phyloP scores from a whole-genome alignment of 495 filamentous ascomycete genomes.

The Clohesyomyces aquaticus region DNA sequence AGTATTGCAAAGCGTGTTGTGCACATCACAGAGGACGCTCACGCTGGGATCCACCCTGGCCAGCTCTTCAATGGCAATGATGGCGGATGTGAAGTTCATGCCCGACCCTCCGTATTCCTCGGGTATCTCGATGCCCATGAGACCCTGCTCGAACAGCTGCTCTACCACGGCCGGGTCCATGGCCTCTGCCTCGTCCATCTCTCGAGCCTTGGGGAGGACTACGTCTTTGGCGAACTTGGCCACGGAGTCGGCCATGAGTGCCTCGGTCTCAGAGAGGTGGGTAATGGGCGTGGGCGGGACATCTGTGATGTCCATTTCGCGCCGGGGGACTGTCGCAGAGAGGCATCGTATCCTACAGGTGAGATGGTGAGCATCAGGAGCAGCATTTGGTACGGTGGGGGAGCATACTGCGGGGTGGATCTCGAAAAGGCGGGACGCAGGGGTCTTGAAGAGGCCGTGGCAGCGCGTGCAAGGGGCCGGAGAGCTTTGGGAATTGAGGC shows the following conservation, averaged over 20 bases:
- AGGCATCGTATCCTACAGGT: conserved; percentile 63
- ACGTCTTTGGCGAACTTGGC: conserved; percentile 87
- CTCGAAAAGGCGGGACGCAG: conserved; percentile 49
- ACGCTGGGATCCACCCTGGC: conserved; percentile 94
- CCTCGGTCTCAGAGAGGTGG: conserved; percentile 88
- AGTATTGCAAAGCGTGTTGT: conserved; percentile 98
- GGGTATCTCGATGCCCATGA: conserved; percentile 97
- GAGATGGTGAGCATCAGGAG: conserved; percentile 28
- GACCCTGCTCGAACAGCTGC: conserved; percentile 92
- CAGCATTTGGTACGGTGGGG: neutral
- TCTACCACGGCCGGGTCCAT: conserved; percentile 92
- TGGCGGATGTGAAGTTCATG: conserved; percentile 97
- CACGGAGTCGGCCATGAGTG: conserved; percentile 85
- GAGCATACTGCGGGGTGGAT: conserved; percentile 39
- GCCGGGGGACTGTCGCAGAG: conserved; percentile 68
- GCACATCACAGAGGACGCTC: conserved; percentile 89
- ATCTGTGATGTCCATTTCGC: conserved; percentile 63
- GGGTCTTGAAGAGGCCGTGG: conserved; percentile 52
- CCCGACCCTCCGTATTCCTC: conserved; percentile 95
- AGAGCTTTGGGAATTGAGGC: conserved; percentile 69
- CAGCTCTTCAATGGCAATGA: conserved; percentile 95
- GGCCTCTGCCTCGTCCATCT: conserved; percentile 95
- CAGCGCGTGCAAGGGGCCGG: conserved; percentile 68
- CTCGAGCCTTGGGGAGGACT: conserved; percentile 88
- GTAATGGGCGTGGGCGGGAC: conserved; percentile 90